phyloP scores from a whole-genome alignment of 2,329 filamentous ascomycete species.

The Anisogramma anomala region DNA sequence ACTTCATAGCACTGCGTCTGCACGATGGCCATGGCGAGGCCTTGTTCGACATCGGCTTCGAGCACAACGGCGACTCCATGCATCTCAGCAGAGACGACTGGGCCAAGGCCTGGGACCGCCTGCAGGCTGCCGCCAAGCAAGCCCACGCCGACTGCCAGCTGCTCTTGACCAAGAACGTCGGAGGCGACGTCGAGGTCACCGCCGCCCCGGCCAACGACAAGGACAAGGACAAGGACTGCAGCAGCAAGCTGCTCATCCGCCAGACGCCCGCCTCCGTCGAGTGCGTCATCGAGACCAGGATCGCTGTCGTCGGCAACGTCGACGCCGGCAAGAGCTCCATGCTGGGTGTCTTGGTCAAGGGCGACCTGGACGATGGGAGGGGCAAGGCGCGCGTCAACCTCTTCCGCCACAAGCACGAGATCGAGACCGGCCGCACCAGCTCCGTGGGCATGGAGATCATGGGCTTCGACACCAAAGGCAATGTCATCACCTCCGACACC shows the following conservation, averaged over 20 bases:
- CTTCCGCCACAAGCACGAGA: slow-evolving; percentile 95
- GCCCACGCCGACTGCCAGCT: slow-evolving; percentile 66
- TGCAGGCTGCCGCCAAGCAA: slow-evolving; percentile 53
- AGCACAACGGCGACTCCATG: slow-evolving; percentile 83
- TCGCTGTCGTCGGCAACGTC: slow-evolving; percentile 95
- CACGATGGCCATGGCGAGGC: slow-evolving; percentile 80
- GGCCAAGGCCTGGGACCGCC: slow-evolving; percentile 54
- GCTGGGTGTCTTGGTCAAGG: slow-evolving; percentile 90
- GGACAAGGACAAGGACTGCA: slow-evolving; percentile 63
- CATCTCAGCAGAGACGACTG: slow-evolving; percentile 62
- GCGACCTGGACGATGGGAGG: slow-evolving; percentile 84
- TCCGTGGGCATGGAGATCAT: slow-evolving; percentile 99
- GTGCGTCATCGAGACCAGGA: slow-evolving; percentile 86
- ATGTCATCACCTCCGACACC: slow-evolving; percentile 69
- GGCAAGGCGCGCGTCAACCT: slow-evolving; percentile 90
- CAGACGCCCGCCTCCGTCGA: slow-evolving; percentile 63
- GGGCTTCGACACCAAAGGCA: slow-evolving; percentile 82
- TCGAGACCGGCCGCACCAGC: slow-evolving; percentile 88
- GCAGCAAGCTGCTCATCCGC: slow-evolving; percentile 78
- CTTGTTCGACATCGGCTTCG: slow-evolving; percentile 83
- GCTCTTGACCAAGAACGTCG: slow-evolving; percentile 83
- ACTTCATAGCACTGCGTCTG: slow-evolving; percentile 56
- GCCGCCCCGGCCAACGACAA: slow-evolving; percentile 49
- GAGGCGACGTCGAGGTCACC: slow-evolving; percentile 61
- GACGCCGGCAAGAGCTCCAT: slow-evolving; percentile 96